A percentile compares a stretch with the other conserved stretches of the same genome.
These are phyloP conservation scores for Suillus bovinus DNA, from an alignment of 768 basidiomycete genomes.

Conservation along the genomic window DNA sequence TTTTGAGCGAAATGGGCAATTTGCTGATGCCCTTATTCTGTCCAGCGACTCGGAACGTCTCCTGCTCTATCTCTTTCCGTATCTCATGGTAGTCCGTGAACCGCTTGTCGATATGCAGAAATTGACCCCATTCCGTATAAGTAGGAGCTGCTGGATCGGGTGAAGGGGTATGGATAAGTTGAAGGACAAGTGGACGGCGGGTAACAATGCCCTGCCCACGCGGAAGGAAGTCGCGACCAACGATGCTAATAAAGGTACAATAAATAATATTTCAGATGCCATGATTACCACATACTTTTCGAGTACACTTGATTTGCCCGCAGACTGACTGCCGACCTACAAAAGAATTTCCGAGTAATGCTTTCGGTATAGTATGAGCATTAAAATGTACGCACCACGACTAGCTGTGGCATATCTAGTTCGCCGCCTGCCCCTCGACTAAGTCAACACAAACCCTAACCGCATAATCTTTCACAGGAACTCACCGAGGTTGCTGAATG, in stretches of 20 bases:
- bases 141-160: constrained; percentile 44
- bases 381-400: constrained; percentile 61
- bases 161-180: constrained; percentile 89
- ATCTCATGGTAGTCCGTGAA: constrained; percentile 97
- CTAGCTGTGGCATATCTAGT: constrained; percentile 90
- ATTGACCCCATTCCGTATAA: constrained; percentile 92
- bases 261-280: constrained; percentile 4
- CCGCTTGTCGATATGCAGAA: constrained; percentile 92
- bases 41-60: constrained; percentile 95
- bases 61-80: constrained; percentile 95
- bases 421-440: constrained; percentile 63
- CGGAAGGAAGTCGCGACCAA: constrained; percentile 89
- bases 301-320: constrained; percentile 94
- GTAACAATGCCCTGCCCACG: constrained; percentile 95
- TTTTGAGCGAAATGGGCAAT: constrained; percentile 90
- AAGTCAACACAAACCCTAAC: constrained; percentile 9
- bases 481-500: constrained; percentile 84
- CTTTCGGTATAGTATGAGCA: background rate
- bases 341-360: constrained; percentile 8
- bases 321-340: constrained; percentile 95
- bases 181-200: constrained; percentile 90
- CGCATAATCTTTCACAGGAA: constrained; percentile 16
- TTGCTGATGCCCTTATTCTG: constrained; percentile 99
- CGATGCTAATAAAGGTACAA: constrained; percentile 58
- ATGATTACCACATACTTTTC: constrained; percentile 71